A percentile compares a stretch with the other conserved stretches of the same genome.
These are phyloP conservation scores for Diutina catenulata DNA, from an alignment of 1,139 yeast genomes.

Conservation along the genomic window DNA sequence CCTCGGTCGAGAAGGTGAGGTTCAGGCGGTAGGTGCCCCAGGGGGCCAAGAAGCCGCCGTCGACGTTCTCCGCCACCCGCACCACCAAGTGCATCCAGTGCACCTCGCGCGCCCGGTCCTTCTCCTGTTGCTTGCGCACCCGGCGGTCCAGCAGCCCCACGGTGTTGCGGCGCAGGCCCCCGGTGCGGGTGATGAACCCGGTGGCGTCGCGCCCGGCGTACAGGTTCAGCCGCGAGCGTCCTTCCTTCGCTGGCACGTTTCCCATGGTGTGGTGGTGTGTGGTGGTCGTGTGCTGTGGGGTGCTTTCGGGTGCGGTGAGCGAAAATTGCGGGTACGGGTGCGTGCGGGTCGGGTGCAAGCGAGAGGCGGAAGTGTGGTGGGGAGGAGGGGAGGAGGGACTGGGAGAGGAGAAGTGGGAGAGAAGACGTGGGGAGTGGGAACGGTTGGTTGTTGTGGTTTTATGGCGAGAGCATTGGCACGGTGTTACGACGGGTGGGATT, in stretches of 20 bases:
- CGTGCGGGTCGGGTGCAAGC: too few species aligned
- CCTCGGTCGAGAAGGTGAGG: constrained; percentile 60
- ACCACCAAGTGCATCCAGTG: constrained; percentile 50
- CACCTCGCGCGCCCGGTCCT: constrained; percentile 19
- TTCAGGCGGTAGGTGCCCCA: constrained; percentile 73
- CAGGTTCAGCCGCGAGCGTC: constrained; percentile 18
- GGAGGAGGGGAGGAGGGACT: too few species aligned
- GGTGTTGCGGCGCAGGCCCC: constrained; percentile 7
- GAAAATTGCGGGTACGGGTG: too few species aligned
- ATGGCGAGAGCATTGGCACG: too few species aligned
- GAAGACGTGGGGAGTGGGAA: too few species aligned
- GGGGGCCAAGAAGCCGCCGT: constrained; percentile 78
- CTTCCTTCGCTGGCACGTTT: constrained; percentile 48
- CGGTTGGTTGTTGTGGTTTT: too few species aligned
- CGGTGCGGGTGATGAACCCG: constrained; percentile 6
- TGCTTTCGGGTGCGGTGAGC: too few species aligned
- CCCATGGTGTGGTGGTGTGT: constrained; percentile 28
- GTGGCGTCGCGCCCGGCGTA: constrained; percentile 6
- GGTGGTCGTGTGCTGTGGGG: too few species aligned
- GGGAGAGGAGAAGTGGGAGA: too few species aligned
- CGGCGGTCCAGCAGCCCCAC: constrained; percentile 6
- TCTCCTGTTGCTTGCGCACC: constrained; percentile 8
- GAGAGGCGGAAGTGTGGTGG: too few species aligned
- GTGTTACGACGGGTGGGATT: too few species aligned
- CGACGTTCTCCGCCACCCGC: constrained; percentile 48